Conservation (phyloP, 2,329 filamentous ascomycete species). For the Diaporthe australafricana region DNA sequence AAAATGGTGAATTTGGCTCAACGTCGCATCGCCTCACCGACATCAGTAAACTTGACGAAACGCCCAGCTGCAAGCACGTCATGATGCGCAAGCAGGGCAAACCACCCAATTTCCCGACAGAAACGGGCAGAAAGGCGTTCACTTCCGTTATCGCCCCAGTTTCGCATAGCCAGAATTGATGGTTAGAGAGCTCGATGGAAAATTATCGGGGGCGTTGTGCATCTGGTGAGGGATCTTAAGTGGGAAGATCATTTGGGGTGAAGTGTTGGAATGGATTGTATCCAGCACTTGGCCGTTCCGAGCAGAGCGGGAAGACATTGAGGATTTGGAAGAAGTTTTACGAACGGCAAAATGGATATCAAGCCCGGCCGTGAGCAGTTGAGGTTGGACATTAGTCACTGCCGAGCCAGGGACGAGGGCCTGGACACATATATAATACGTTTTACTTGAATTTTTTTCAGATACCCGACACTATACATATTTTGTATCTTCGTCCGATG, state of each 20-base stretch:
- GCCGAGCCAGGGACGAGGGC: constrained; percentile 19
- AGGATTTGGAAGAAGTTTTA: background rate
- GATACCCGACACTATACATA: constrained; percentile 35
- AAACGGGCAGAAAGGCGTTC: background rate
- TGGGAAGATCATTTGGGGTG: constrained; percentile 4
- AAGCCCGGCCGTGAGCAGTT: constrained; percentile 11
- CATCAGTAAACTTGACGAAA: constrained; percentile 14
- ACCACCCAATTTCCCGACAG: background rate
- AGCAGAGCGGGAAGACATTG: background rate
- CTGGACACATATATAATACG: constrained; percentile 38
- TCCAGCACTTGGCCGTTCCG: constrained; percentile 14
- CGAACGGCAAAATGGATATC: constrained; percentile 19
- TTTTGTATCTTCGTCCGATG: constrained; percentile 1
- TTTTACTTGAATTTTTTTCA: constrained; percentile 31
- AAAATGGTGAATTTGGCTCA: background rate
- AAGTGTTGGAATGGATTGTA: constrained; percentile 5
- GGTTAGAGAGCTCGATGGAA: constrained; percentile 7
- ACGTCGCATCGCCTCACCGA: constrained; percentile 5
- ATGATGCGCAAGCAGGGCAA: background rate
- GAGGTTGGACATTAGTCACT: constrained; percentile 28
- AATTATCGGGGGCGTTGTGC: constrained; percentile 30
- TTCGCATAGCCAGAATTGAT: constrained; percentile 7
- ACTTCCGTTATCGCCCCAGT: background rate
- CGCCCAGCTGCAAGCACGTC: constrained; percentile 1
- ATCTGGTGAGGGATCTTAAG: constrained; percentile 15